Base-by-base conservation (phyloP, 768 basidiomycete genomes). In the Amyloporia xantha region DNA sequence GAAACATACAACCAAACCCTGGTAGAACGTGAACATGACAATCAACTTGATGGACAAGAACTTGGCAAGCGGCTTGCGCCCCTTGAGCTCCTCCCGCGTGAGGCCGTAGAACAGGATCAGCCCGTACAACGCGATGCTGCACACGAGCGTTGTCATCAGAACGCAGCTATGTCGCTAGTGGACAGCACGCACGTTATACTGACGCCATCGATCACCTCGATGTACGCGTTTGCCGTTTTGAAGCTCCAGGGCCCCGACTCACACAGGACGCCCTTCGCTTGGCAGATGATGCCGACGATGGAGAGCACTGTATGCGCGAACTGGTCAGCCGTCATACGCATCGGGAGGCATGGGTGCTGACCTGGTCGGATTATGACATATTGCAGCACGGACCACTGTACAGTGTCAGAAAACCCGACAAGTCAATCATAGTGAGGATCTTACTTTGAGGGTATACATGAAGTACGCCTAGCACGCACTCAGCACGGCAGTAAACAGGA, bases 371-470 rank as follows among this genome's bases (percentile, higher is more conserved):
- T 68, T 49, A 91, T 77, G 20, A 88, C 81, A 62, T 92, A 95
- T 76, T 96, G 93, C 51, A 96, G 68, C 5, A 95, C 91, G 35
- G 78, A 72, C 89, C 91, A 94, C 79, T 91, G 59, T n/a, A n/a
- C n/a, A n/a, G n/a, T n/a, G n/a, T n/a, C n/a, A n/a, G n/a, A n/a
- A 28, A 59, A 28, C 15, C 41, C 28, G 43, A 15, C 44, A 10
- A 43, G 49, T 36, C 10, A 36, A 17, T 12, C 17, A 12, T 3
- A 24, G 24, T 41, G 23, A 12, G 44, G 9, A 37, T 23, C 66
- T 5, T 55, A 84, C 90, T 72, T 90, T 91, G 62, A 91, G 66
- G 9, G 88, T 83, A 59, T 91, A 84, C 81, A 94, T 88, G 63
- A 95, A 95, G 67, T 94, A 91, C 2, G 84, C 72, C 80, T 87